A percentile compares a stretch with the other conserved stretches of the same genome.
phyloP scores from a whole-genome alignment of 768 basidiomycete genomes.

The Mycena olivaceomarginata region DNA sequence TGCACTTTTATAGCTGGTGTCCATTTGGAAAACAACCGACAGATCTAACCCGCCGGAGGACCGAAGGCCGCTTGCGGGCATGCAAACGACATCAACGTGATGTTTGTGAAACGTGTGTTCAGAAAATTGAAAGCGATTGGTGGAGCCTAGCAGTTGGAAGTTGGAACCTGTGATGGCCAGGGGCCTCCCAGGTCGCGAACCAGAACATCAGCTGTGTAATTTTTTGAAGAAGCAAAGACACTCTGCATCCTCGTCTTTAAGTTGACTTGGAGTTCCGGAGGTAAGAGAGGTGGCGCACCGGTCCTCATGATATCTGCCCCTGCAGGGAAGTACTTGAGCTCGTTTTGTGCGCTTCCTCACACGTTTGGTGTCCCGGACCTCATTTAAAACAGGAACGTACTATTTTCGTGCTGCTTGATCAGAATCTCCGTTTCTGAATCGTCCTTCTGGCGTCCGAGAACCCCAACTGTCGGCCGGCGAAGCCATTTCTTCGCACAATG shows the following conservation, averaged over 20 bases:
- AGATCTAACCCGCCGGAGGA: not conserved
- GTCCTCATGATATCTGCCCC: slow-evolving; percentile 19
- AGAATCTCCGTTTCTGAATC: slow-evolving; percentile 2
- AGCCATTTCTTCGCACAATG: slow-evolving; percentile 14
- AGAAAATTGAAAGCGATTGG: not conserved
- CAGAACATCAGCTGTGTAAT: no score
- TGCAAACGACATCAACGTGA: slow-evolving; percentile 15
- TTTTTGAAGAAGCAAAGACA: no score
- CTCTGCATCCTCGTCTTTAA: no score
- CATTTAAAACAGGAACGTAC: slow-evolving; percentile 1
- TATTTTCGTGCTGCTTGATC: slow-evolving; percentile 3
- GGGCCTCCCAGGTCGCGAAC: no score
- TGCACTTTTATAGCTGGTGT: slow-evolving; percentile 11
- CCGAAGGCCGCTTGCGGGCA: slow-evolving; percentile 11
- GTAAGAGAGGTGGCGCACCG: not conserved
- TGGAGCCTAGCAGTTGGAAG: slow-evolving; percentile 19
- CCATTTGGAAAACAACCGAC: slow-evolving; percentile 11
- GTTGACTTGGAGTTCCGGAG: no score
- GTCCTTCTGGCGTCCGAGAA: slow-evolving; percentile 22
- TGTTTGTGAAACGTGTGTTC: no score
- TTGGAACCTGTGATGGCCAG: slow-evolving; percentile 4
- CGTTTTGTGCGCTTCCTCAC: slow-evolving; percentile 24
- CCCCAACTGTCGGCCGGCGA: slow-evolving; percentile 5
- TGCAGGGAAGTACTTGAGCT: slow-evolving; percentile 7
- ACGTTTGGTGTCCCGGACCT: slow-evolving; percentile 12